These are phyloP conservation scores for Schwanniomyces yamadae DNA, from an alignment of 805 yeast genomes.

Conservation along the genomic window DNA sequence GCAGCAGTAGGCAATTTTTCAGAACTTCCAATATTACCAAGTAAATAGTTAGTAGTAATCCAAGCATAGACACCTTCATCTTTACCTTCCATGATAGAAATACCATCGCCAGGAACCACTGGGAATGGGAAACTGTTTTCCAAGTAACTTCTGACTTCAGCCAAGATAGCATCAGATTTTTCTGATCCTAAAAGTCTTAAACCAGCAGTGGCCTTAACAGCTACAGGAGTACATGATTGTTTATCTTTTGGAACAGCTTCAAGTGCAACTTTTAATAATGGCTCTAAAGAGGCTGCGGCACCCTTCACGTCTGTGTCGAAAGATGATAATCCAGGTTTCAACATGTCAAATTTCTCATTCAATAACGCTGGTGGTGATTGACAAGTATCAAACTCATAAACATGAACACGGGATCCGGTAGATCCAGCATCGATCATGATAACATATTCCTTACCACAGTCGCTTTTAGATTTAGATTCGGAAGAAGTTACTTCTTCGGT, in stretches of 20 bases:
- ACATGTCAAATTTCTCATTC: conserved; percentile 81
- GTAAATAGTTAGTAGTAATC: conserved; percentile 91
- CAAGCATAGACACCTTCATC: conserved; percentile 99
- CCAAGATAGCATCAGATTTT: conserved; percentile 68
- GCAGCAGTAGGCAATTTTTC: conserved; percentile 87
- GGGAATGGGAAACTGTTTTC: conserved; percentile 87
- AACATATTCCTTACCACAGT: conserved; percentile 61
- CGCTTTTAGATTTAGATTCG: conserved; percentile 9
- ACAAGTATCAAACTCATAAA: conserved; percentile 88
- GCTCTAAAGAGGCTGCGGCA: conserved; percentile 90
- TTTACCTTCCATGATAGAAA: conserved; percentile 91
- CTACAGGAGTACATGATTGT: conserved; percentile 85
- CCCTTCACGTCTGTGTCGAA: conserved; percentile 76
- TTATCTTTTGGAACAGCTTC: conserved; percentile 69
- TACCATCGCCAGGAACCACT: conserved; percentile 81
- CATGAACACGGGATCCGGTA: conserved; percentile 93
- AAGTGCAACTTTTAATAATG: conserved; percentile 73
- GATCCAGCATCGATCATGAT: conserved; percentile 98
- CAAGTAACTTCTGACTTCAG: conserved; percentile 72
- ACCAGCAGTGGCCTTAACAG: conserved; percentile 98
- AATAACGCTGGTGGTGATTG: conserved; percentile 77
- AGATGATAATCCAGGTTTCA: conserved; percentile 88
- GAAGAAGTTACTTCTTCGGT: background rate
- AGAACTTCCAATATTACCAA: conserved; percentile 88
- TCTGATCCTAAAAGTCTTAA: conserved; percentile 79